Percentiles rank a stretch among this genome's conserved stretches.
phyloP scores from a whole-genome alignment of 1,284 basidiomycete genomes.

The Boletus subluridellus region DNA sequence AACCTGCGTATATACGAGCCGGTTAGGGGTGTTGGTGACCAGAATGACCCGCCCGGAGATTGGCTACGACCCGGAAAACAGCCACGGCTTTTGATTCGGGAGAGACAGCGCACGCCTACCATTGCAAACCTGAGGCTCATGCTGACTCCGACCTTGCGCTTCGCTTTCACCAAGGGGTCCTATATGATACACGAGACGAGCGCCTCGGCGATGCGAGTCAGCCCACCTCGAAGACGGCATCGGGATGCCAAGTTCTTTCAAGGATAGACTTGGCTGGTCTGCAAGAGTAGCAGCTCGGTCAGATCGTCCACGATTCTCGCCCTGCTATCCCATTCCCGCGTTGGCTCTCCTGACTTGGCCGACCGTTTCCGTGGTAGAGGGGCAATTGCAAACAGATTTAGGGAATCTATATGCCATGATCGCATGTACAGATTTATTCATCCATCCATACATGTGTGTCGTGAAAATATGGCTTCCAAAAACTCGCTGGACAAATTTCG shows the following conservation, averaged over 20 bases:
- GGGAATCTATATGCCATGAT: too few species aligned
- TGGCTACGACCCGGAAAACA: constrained; percentile 5
- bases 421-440: too few species aligned
- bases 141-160: constrained; percentile 28
- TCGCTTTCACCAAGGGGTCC: constrained; percentile 36
- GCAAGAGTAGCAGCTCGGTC: not conserved
- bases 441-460: too few species aligned
- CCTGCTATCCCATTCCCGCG: not conserved
- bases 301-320: not conserved
- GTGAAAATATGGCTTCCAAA: too few species aligned
- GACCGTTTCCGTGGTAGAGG: not conserved
- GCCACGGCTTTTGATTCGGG: constrained; percentile 6
- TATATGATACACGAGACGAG: too few species aligned
- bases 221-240: not conserved
- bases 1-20: constrained; percentile 46
- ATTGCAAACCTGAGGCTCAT: constrained; percentile 43
- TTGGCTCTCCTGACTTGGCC: not conserved
- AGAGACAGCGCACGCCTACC: constrained; percentile 11
- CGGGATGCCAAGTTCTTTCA: too few species aligned
- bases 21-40: constrained; percentile 52
- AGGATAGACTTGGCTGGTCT: too few species aligned
- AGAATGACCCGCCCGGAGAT: constrained; percentile 54
- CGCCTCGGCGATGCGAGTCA: not conserved
- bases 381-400: not conserved
- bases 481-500: too few species aligned